These are phyloP conservation scores for Russula compacta DNA, from an alignment of 768 basidiomycete species.

Conservation along the genomic window DNA sequence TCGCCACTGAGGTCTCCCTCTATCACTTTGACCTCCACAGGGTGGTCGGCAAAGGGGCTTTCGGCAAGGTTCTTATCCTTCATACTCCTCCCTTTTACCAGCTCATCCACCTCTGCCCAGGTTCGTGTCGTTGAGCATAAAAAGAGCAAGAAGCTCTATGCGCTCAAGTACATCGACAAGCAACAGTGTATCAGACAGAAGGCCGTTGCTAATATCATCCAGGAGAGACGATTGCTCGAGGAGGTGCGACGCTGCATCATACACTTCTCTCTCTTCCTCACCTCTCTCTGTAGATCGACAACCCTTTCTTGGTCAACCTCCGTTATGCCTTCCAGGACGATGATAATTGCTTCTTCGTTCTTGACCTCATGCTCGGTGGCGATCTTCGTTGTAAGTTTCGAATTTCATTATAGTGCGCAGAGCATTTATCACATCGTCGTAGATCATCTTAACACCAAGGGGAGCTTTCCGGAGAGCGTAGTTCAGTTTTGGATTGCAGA, in stretches of 20 bases:
- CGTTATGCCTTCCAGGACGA: constrained; percentile 98
- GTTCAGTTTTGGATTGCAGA: constrained; percentile 89
- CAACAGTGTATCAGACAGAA: constrained; percentile 42
- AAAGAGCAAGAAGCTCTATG: constrained; percentile 41
- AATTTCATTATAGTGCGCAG: neutral
- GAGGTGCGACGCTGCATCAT: constrained; percentile 29
- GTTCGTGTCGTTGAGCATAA: constrained; percentile 52
- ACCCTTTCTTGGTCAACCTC: constrained; percentile 82
- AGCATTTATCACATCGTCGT: constrained; percentile 9
- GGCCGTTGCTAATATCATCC: constrained; percentile 43
- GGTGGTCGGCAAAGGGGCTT: constrained; percentile 94
- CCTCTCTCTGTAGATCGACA: constrained; percentile 55
- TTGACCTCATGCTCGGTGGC: constrained; percentile 94
- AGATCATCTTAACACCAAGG: constrained; percentile 81
- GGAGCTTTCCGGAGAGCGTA: constrained; percentile 54
- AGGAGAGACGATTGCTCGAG: constrained; percentile 43
- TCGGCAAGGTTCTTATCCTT: constrained; percentile 70
- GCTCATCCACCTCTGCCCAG: constrained; percentile 22
- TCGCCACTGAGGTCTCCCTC: constrained; percentile 61
- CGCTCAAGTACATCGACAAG: constrained; percentile 53
- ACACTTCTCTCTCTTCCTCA: neutral
- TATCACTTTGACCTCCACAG: constrained; percentile 96
- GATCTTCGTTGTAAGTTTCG: constrained; percentile 73
- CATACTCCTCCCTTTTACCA: neutral
- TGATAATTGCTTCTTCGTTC: constrained; percentile 94